Evolutionary conservation across 768 basidiomycete genomes (phyloP).

Genomic region (Psilocybe subaeruginosa): DNA sequence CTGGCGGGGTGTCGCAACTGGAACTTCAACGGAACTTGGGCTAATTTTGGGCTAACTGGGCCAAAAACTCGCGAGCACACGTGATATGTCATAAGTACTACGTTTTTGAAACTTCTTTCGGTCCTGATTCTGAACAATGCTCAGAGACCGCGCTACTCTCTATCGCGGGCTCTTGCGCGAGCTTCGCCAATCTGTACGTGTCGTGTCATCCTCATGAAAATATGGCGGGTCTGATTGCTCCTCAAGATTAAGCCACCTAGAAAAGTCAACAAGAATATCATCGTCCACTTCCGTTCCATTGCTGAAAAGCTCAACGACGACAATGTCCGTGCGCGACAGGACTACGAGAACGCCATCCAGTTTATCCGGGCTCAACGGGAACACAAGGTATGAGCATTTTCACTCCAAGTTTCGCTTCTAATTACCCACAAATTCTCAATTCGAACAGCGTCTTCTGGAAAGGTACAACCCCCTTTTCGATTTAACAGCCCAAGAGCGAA

Average conservation of each 20-base stretch:
- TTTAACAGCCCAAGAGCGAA: constrained; percentile 76
- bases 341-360: constrained; percentile 60
- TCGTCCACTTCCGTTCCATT: constrained; percentile 55
- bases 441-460: constrained; percentile 68
- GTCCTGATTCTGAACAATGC: constrained; percentile 21
- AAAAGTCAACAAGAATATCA: constrained; percentile 44
- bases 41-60: too few species aligned
- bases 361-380: constrained; percentile 77
- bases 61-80: neutral
- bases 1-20: too few species aligned
- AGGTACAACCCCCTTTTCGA: constrained; percentile 88
- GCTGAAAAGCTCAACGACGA: constrained; percentile 44
- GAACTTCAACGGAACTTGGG: too few species aligned
- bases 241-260: constrained; percentile 33
- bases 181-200: constrained; percentile 52
- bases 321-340: constrained; percentile 37
- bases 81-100: neutral
- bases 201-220: constrained; percentile 7
- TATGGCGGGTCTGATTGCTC: neutral
- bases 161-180: constrained; percentile 61
- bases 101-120: neutral
- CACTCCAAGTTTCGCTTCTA: neutral
- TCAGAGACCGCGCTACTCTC: constrained; percentile 34
- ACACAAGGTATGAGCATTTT: constrained; percentile 61
- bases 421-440: neutral